Conservation (phyloP, 805 yeast genomes). For the Lachancea mirantina region DNA sequence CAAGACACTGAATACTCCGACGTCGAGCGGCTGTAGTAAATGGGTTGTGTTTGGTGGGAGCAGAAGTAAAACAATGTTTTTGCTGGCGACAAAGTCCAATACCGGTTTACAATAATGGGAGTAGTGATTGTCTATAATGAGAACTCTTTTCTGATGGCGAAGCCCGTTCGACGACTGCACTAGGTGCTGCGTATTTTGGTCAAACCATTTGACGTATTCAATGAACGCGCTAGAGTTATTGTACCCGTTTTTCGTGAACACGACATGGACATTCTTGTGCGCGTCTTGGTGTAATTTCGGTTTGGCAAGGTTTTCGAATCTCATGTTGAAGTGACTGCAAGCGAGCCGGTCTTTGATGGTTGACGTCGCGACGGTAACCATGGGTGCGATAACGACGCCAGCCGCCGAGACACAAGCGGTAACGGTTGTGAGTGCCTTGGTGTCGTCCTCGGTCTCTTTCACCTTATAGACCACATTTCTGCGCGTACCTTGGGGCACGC, state of each 20-base stretch:
- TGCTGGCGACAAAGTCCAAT: slow-evolving; percentile 5
- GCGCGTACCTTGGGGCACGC: not conserved
- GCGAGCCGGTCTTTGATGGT: slow-evolving; percentile 4
- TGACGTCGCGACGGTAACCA: slow-evolving; percentile 8
- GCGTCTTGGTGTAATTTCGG: slow-evolving; percentile 6
- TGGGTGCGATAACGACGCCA: slow-evolving; percentile 7
- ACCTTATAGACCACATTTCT: slow-evolving; percentile 6
- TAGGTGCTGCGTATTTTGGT: slow-evolving; percentile 3
- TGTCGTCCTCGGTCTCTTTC: slow-evolving; percentile 3
- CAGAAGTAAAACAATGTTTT: slow-evolving; percentile 3
- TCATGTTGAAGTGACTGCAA: slow-evolving; percentile 4
- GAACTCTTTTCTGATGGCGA: slow-evolving; percentile 4
- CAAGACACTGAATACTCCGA: slow-evolving; percentile 7
- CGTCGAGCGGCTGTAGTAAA: slow-evolving; percentile 8
- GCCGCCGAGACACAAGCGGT: slow-evolving; percentile 10
- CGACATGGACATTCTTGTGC: not conserved
- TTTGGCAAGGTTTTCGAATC: slow-evolving; percentile 5
- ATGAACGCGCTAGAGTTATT: slow-evolving; percentile 7
- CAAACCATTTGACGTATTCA: slow-evolving; percentile 9
- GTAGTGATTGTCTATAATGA: slow-evolving; percentile 7
- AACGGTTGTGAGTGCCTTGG: slow-evolving; percentile 6
- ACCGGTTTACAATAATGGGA: slow-evolving; percentile 7
- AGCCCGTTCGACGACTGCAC: not conserved
- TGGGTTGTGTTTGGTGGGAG: slow-evolving; percentile 9
- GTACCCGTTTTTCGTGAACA: slow-evolving; percentile 7